Evolutionary conservation across 2,329 filamentous ascomycete species (phyloP).

Genomic region (Xenosphaeropsis pyriputrescens): DNA sequence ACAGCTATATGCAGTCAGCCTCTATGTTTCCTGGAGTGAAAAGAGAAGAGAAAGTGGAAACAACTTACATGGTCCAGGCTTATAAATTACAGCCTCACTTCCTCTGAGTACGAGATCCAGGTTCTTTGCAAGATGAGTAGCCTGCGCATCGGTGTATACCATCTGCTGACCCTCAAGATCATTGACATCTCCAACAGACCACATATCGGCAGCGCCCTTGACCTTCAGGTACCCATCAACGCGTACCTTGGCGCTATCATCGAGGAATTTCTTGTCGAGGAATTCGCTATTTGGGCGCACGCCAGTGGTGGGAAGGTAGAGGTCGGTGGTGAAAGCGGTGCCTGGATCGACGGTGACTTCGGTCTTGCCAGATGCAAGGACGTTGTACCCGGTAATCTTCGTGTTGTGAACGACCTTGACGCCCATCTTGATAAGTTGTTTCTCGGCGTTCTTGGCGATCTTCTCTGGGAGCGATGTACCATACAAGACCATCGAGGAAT

Average conservation of each 20-base stretch:
- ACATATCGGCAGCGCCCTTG: conserved; percentile 20
- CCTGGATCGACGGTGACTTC: conserved; percentile 25
- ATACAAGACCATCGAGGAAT: conserved; percentile 34
- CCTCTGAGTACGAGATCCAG: conserved; percentile 11
- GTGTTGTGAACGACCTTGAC: conserved; percentile 28
- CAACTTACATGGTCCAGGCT: conserved; percentile 7
- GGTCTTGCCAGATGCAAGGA: conserved; percentile 13
- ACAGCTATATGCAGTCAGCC: conserved; percentile 3
- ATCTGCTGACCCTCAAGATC: conserved; percentile 10
- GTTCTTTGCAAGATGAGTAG: conserved; percentile 10
- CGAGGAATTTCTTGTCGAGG: conserved; percentile 17
- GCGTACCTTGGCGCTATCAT: conserved; percentile 25
- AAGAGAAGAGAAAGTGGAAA: not conserved
- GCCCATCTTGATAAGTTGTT: conserved; percentile 25
- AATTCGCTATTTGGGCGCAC: conserved; percentile 25
- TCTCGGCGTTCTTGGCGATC: conserved; percentile 26
- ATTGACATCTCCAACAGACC: conserved; percentile 12
- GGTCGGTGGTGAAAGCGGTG: conserved; percentile 22
- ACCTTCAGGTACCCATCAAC: conserved; percentile 37
- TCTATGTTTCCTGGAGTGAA: not conserved
- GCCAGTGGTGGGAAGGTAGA: conserved; percentile 32
- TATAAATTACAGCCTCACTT: conserved; percentile 9
- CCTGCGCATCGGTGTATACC: conserved; percentile 6
- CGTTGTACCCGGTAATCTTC: conserved; percentile 20
- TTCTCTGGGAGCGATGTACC: conserved; percentile 24